Evolutionary conservation across 768 basidiomycete species (phyloP).

Genomic region (Leucocoprinus leucothites): DNA sequence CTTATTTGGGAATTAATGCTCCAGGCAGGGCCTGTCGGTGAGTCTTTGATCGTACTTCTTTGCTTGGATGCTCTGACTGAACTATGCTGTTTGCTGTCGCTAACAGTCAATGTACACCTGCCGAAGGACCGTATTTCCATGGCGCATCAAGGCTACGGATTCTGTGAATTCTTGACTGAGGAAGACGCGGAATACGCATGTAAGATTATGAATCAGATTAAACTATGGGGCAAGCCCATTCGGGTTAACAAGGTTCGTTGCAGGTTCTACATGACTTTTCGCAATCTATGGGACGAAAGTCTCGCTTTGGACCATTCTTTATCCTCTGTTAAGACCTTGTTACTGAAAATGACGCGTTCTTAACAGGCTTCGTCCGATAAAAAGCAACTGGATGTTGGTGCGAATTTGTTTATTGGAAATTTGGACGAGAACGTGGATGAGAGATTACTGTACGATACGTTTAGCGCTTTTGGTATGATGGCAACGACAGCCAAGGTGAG

Average conservation of each 20-base stretch:
- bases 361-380: conserved; percentile 93
- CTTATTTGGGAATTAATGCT: conserved; percentile 98
- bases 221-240: conserved; percentile 97
- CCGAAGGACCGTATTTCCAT: conserved; percentile 98
- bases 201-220: conserved; percentile 99
- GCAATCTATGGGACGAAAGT: background rate
- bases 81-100: background rate
- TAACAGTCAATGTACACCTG: conserved; percentile 90
- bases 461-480: conserved; percentile 92
- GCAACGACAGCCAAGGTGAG: conserved; percentile 85
- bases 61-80: background rate
- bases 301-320: background rate
- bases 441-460: conserved; percentile 88
- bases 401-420: conserved; percentile 95
- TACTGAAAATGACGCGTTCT: conserved; percentile 14
- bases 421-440: conserved; percentile 96
- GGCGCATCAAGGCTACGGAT: conserved; percentile 98
- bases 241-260: conserved; percentile 92
- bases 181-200: conserved; percentile 99
- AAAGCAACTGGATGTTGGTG: conserved; percentile 96
- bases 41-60: conserved; percentile 27
- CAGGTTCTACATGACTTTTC: conserved; percentile 16
- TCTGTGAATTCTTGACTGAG: conserved; percentile 98
- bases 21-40: conserved; percentile 98
- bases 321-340: background rate